Evolutionary conservation across 495 filamentous ascomycete species (phyloP), one percentile per base, ranked within the genome.

Genomic region (Penicillium paradoxum): DNA sequence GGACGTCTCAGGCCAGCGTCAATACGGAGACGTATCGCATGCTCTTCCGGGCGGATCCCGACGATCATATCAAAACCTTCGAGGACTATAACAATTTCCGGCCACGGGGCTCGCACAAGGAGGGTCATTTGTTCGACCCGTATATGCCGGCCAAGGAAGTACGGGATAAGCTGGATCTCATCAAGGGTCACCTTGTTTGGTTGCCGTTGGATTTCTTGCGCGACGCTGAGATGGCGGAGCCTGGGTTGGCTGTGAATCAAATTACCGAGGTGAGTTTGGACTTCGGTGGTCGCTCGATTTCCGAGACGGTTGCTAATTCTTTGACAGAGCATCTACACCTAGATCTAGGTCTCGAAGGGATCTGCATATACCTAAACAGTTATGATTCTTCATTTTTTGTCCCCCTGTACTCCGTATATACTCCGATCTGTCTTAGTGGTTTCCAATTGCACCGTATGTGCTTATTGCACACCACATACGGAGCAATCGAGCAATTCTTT

Each of bases 131-230:
- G 50, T 93, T 86, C 63, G 87, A 92, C 61, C 79, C 79, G 10
- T 88, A 83, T 71, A 77, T 85, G 56, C 83, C 88, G 0, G 77
- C 78, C 0, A 67, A 80, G 19, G 84, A 92, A 40, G 83, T 95
- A 13, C 78, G 87, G 19, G 57, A 78, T 62, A 89, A 90, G 67
- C 73, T 98, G 29, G 85, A 89, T 62, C 71, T 80, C 56, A 82
- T 97, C 63, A 86, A 82, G 67, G 93, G 92, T 0, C 93, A 97
- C 75, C 66, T 98, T 24, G 91, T 98, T 0, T 97, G 92, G 92
- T 89, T 96, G 86, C 91, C 90, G 42, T 62, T 97, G 57, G 82
- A 92, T 36, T 97, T 95, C 62, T 68, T 97, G 61, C 73, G 77
- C 54, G 87, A 96, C 57, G 91, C 86, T 0, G 77, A 86, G 57